These are phyloP conservation scores for Arachnopeziza araneosa DNA, from an alignment of 2,329 filamentous ascomycete genomes.

Conservation along the genomic window DNA sequence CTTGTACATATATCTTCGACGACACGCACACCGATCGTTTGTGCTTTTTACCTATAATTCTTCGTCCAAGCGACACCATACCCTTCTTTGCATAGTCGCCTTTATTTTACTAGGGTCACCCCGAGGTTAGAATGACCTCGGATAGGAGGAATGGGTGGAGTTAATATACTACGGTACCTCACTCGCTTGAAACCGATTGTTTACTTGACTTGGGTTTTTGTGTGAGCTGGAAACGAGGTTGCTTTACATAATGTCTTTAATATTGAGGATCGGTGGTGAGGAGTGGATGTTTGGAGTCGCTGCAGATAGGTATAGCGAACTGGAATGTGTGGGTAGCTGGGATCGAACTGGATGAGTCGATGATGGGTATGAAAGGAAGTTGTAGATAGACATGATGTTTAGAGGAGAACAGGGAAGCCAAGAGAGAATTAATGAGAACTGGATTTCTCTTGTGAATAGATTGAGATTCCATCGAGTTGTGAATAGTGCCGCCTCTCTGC, in stretches of 20 bases:
- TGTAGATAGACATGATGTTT: background rate
- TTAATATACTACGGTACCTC: slow-evolving; percentile 18
- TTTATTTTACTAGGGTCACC: background rate
- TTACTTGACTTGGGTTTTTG: background rate
- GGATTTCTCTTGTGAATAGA: background rate
- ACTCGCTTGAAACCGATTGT: slow-evolving; percentile 13
- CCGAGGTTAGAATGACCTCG: background rate
- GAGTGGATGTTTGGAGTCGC: background rate
- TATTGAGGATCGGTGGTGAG: background rate
- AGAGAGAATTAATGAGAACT: background rate
- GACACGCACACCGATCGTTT: background rate
- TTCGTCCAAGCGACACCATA: background rate
- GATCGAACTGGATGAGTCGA: background rate
- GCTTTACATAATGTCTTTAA: background rate
- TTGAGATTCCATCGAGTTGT: too few relatives aligned
- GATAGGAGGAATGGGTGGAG: slow-evolving; percentile 1
- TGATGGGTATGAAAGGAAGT: background rate
- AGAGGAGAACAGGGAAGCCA: background rate
- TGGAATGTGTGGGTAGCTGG: background rate
- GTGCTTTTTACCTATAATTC: background rate
- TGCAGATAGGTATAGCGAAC: background rate
- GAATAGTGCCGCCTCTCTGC: too few relatives aligned
- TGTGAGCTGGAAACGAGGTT: background rate
- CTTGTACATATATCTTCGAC: background rate
- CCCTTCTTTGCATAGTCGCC: background rate